Conservation (phyloP, 202 grass and related monocot genomes). For the Cymbopogon flexuosus region DNA sequence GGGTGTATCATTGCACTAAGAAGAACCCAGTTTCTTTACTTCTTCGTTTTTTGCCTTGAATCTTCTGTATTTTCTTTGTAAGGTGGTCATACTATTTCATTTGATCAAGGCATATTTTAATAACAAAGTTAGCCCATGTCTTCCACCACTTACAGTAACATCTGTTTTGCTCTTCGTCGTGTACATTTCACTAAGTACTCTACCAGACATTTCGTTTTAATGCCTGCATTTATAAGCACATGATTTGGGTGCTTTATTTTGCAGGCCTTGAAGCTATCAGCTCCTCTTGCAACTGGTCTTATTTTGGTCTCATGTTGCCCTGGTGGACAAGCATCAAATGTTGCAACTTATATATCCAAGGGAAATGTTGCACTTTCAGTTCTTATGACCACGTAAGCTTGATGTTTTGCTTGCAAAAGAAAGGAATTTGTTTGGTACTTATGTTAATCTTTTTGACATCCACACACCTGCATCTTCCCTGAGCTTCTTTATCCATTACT, state of each 20-base stretch:
- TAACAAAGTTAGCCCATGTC: conserved; percentile 1
- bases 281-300: conserved; percentile 94
- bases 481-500: background rate
- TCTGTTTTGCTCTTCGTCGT: conserved; percentile 17
- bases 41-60: background rate
- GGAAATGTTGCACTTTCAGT: conserved; percentile 99
- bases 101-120: background rate
- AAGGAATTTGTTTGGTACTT: conserved; percentile 19
- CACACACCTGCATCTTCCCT: conserved; percentile 12
- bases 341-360: conserved; percentile 98
- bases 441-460: conserved; percentile 11
- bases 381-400: conserved; percentile 97
- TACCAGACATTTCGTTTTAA: conserved; percentile 11
- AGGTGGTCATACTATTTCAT: background rate
- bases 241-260: conserved; percentile 33
- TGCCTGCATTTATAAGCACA: conserved; percentile 18
- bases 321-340: conserved; percentile 97
- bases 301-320: conserved; percentile 98
- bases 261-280: conserved; percentile 81
- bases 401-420: conserved; percentile 19
- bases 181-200: background rate
- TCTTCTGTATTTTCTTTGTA: background rate
- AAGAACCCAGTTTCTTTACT: background rate
- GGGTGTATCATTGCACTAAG: background rate
- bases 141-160: background rate